Conservation (phyloP, 1,284 basidiomycete species). For the Naganishia sp. region DNA sequence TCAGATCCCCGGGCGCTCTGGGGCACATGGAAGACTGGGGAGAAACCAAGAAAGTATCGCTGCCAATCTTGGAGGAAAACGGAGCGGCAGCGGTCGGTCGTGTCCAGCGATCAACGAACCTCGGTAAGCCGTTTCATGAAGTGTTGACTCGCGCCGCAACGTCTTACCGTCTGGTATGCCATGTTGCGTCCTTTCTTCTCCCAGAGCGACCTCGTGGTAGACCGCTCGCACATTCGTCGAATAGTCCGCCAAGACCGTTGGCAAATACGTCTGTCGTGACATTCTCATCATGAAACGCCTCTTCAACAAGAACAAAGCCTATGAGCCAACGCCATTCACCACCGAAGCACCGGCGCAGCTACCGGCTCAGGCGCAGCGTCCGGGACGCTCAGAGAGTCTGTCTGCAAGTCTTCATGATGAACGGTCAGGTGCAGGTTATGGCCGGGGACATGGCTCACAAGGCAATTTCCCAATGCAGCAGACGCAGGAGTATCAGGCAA, state of each 20-base stretch:
- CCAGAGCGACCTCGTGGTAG: too few species aligned
- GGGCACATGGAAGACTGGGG: not conserved
- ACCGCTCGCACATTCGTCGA: too few species aligned
- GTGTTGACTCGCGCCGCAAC: not conserved
- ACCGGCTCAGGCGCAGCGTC: not conserved
- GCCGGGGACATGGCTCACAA: not conserved
- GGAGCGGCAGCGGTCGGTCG: slow-evolving; percentile 5
- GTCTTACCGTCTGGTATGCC: not conserved
- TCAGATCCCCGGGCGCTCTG: too few species aligned
- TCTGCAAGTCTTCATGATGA: not conserved
- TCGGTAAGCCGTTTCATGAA: not conserved
- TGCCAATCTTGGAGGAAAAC: not conserved
- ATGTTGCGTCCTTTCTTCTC: not conserved
- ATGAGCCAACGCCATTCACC: slow-evolving; percentile 20
- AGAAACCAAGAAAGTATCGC: not conserved
- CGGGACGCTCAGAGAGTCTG: not conserved
- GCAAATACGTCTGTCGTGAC: too few species aligned
- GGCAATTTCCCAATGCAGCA: not conserved
- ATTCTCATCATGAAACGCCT: slow-evolving; percentile 17
- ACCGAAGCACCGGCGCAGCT: slow-evolving; percentile 4
- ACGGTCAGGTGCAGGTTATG: not conserved
- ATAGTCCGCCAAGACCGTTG: too few species aligned
- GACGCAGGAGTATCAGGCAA: not conserved
- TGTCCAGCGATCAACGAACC: not conserved
- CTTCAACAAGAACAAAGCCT: slow-evolving; percentile 23